Percentiles rank a stretch among this genome's conserved stretches.
phyloP scores from a whole-genome alignment of 1,139 yeast genomes.

The Taiozyma sp. region DNA sequence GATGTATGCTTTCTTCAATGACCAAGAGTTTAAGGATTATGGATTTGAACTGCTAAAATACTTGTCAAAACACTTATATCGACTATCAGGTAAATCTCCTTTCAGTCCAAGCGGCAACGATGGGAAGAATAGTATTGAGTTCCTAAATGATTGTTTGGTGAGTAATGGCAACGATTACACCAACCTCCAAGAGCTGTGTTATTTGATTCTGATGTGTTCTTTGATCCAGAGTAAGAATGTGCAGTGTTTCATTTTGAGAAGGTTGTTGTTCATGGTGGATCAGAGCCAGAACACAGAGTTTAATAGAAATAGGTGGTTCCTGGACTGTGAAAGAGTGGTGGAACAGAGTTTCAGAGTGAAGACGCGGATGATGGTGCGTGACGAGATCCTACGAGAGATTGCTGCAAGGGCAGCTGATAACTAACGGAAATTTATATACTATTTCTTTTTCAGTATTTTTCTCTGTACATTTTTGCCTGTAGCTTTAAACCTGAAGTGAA shows the following conservation, averaged over 20 bases:
- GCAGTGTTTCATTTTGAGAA: conserved; percentile 5
- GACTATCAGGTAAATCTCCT: background rate
- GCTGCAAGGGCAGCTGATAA: too few species aligned
- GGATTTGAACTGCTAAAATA: background rate
- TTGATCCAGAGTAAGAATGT: conserved; percentile 6
- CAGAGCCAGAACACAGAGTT: background rate
- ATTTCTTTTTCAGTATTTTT: too few species aligned
- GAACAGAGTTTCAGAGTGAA: background rate
- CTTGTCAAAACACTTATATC: background rate
- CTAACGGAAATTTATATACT: too few species aligned
- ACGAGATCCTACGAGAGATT: background rate
- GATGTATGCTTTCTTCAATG: background rate
- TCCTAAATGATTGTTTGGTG: background rate
- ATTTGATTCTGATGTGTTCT: background rate
- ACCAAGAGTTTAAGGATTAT: background rate
- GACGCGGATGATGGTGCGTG: background rate
- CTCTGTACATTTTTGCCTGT: too few species aligned
- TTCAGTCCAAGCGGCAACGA: background rate
- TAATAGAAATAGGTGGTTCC: background rate
- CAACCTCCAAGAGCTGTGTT: background rate
- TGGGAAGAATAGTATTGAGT: background rate
- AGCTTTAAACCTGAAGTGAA: too few species aligned
- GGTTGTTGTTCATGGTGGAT: conserved; percentile 8
- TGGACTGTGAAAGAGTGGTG: background rate
- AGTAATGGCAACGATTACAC: background rate